Evolutionary conservation across 257 asterid genomes (phyloP).

Genomic region (Cruciata laevipes): DNA sequence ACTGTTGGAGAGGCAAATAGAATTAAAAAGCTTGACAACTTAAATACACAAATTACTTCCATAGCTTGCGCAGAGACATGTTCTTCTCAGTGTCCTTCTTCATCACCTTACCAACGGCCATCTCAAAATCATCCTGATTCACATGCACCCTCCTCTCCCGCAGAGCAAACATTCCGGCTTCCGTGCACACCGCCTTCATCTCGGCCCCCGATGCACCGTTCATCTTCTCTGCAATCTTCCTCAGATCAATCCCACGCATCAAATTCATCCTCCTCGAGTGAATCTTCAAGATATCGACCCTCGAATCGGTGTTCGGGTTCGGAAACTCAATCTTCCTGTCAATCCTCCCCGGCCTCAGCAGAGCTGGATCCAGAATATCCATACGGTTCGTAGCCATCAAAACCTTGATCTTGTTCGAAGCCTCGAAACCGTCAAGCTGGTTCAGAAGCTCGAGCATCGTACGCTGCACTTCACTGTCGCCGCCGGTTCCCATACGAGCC

Average conservation of each 20-base stretch:
- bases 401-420: background rate
- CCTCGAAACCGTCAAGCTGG: background rate
- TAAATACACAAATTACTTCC: background rate
- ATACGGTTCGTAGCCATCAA: background rate
- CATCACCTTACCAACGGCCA: background rate
- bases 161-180: background rate
- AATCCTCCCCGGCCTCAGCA: background rate
- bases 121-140: background rate
- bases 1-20: too few species aligned
- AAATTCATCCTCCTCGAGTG: background rate
- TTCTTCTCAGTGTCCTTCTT: background rate
- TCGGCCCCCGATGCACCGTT: background rate
- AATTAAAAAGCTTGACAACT: too few species aligned
- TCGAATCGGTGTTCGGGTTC: background rate
- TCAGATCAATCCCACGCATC: background rate
- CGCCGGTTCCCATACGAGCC: conserved; percentile 68
- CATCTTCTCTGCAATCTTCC: background rate
- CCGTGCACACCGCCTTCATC: background rate
- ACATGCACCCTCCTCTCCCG: background rate
- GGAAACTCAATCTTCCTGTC: background rate
- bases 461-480: background rate
- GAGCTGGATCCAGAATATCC: background rate
- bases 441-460: background rate
- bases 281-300: background rate
- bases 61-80: background rate